These are phyloP conservation scores for Neurospora intermedia DNA, from an alignment of 495 filamentous ascomycete genomes.

Conservation along the genomic window DNA sequence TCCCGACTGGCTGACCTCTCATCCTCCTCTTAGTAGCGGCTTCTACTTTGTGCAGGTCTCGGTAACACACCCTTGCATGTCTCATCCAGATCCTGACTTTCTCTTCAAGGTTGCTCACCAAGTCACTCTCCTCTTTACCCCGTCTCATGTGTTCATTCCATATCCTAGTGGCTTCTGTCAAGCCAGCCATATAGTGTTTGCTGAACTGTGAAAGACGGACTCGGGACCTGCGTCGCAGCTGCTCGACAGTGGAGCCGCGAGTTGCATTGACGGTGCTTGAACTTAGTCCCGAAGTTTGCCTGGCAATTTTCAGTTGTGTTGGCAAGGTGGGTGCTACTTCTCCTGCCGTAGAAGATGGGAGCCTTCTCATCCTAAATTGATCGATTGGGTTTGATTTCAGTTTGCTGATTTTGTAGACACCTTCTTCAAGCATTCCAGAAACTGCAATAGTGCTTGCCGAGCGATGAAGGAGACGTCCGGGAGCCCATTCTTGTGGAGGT, in stretches of 20 bases:
- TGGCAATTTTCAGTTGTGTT: neutral
- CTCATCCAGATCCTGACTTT: conserved; percentile 2
- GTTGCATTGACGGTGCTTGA: neutral
- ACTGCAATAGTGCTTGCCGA: conserved; percentile 12
- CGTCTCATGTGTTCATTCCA: conserved; percentile 19
- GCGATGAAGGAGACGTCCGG: conserved; percentile 2
- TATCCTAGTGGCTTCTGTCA: conserved; percentile 12
- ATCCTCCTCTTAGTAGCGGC: conserved; percentile 6
- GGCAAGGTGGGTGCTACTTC: neutral
- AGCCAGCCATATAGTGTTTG: neutral
- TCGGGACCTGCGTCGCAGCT: neutral
- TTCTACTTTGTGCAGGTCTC: conserved; percentile 4
- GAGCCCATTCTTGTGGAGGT: conserved; percentile 5
- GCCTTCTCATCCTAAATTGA: conserved; percentile 3
- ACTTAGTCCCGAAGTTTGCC: neutral
- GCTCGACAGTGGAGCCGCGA: neutral
- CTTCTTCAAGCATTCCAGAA: conserved; percentile 14
- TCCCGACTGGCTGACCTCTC: neutral
- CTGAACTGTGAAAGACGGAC: neutral
- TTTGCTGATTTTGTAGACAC: conserved; percentile 21
- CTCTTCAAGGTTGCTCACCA: conserved; percentile 1
- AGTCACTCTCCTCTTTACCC: conserved; percentile 5
- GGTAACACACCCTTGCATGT: conserved; percentile 8
- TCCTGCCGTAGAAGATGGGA: neutral
- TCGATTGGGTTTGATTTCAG: conserved; percentile 3